Evolutionary conservation across 2,329 filamentous ascomycete genomes (phyloP).

Genomic region (Paecilomyces niveus): DNA sequence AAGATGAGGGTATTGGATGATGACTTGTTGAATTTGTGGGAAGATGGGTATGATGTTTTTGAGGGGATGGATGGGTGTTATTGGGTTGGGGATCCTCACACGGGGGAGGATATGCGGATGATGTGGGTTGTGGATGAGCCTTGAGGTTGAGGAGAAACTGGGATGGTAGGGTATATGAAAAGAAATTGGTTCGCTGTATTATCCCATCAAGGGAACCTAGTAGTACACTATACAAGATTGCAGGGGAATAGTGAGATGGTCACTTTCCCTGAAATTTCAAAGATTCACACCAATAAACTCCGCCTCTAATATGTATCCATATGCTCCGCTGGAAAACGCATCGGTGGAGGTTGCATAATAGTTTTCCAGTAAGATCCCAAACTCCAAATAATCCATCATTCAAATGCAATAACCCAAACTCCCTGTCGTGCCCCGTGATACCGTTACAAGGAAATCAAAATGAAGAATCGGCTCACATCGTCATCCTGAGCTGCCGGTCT

Average conservation of each 20-base stretch:
- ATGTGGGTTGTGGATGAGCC: not conserved
- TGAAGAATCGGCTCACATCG: constrained; percentile 17
- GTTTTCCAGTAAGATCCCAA: not conserved
- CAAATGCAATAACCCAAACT: not conserved
- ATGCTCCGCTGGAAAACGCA: not conserved
- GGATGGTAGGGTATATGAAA: not conserved
- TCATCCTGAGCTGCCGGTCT: constrained; percentile 26
- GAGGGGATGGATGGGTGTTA: not conserved
- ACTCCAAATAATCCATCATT: not conserved
- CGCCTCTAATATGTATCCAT: not conserved
- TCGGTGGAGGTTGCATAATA: not conserved
- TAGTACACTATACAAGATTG: not conserved
- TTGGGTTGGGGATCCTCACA: not conserved
- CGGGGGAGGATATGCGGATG: not conserved
- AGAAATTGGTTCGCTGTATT: not conserved
- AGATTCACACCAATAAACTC: not conserved
- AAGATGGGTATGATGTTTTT: not conserved
- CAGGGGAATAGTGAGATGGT: not conserved
- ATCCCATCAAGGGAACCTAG: not conserved
- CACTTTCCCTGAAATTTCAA: not conserved
- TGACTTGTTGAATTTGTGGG: not conserved
- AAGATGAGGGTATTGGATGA: not conserved
- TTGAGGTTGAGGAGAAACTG: not conserved
- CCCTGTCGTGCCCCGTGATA: not conserved
- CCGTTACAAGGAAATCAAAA: not conserved